Evolutionary conservation across 768 basidiomycete species (phyloP).

Genomic region (Mycena amicta): DNA sequence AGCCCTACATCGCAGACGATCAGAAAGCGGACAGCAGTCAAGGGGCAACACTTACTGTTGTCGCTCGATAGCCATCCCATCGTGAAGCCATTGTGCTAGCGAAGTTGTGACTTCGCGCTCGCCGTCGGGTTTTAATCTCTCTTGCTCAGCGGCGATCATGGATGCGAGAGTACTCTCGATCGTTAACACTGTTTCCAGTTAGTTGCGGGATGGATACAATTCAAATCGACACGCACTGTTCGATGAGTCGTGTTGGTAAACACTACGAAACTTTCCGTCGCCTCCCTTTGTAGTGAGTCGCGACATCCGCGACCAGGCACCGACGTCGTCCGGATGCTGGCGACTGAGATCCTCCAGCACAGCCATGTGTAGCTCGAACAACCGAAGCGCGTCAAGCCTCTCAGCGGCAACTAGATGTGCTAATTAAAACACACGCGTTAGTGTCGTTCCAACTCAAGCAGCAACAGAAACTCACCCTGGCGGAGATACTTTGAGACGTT

Average conservation of each 20-base stretch:
- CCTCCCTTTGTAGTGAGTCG: not conserved
- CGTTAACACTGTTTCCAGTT: not conserved
- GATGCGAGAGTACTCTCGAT: conserved; percentile 6
- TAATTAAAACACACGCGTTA: not conserved
- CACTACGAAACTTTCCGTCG: not conserved
- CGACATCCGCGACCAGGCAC: conserved; percentile 3
- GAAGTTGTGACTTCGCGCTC: not conserved
- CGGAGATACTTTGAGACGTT: conserved; percentile 2
- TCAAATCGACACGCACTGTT: not conserved
- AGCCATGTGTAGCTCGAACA: conserved; percentile 18
- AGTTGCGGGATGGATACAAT: not conserved
- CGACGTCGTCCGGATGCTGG: conserved; percentile 7
- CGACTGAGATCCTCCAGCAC: conserved; percentile 9
- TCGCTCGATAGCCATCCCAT: conserved; percentile 10
- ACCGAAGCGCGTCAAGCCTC: not conserved
- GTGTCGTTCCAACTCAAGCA: too few relatives aligned
- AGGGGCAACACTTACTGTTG: conserved; percentile 4
- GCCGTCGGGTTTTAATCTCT: not conserved
- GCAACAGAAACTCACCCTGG: conserved; percentile 3
- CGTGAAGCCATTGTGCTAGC: conserved; percentile 6
- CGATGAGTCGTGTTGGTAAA: conserved; percentile 5
- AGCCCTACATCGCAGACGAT: not conserved
- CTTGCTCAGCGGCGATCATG: conserved; percentile 2
- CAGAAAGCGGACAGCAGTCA: not conserved
- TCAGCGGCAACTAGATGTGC: conserved; percentile 9